phyloP scores from a whole-genome alignment of 257 asterid genomes.

The Striga asiatica region DNA sequence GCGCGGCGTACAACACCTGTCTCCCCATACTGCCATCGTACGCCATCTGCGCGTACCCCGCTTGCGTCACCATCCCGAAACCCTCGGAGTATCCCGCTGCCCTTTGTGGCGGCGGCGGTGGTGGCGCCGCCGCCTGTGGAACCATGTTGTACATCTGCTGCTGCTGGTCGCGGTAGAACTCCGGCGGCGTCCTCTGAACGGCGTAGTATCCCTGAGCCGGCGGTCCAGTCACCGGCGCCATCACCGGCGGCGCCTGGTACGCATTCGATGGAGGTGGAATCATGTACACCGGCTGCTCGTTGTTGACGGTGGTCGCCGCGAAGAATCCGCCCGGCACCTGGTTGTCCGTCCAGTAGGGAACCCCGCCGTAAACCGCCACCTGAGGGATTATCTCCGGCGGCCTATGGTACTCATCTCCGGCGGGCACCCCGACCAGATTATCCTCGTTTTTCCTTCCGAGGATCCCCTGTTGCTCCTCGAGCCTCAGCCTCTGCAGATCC shows the following conservation, averaged over 20 bases:
- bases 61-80: neutral
- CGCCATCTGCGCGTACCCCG: neutral
- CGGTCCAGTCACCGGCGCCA: constrained; percentile 45
- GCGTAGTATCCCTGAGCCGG: constrained; percentile 65
- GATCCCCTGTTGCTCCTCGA: constrained; percentile 63
- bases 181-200: constrained; percentile 57
- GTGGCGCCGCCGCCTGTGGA: too few relatives aligned
- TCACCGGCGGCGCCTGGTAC: constrained; percentile 60
- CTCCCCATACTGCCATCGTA: neutral
- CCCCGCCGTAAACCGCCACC: constrained; percentile 29
- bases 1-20: neutral
- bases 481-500: constrained; percentile 73
- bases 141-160: constrained; percentile 20
- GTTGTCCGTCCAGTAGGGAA: constrained; percentile 55
- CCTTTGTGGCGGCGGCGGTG: too few relatives aligned
- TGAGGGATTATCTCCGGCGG: constrained; percentile 42
- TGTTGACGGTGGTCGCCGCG: constrained; percentile 29
- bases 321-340: constrained; percentile 46
- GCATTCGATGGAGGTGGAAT: constrained; percentile 43
- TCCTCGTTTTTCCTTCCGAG: constrained; percentile 55
- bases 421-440: constrained; percentile 28
- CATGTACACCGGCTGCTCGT: constrained; percentile 72
- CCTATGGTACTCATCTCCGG: constrained; percentile 55
- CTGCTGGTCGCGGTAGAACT: constrained; percentile 49
- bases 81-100: neutral